phyloP scores from a whole-genome alignment of 176 grass and related monocot species.

The Carex parvula region DNA sequence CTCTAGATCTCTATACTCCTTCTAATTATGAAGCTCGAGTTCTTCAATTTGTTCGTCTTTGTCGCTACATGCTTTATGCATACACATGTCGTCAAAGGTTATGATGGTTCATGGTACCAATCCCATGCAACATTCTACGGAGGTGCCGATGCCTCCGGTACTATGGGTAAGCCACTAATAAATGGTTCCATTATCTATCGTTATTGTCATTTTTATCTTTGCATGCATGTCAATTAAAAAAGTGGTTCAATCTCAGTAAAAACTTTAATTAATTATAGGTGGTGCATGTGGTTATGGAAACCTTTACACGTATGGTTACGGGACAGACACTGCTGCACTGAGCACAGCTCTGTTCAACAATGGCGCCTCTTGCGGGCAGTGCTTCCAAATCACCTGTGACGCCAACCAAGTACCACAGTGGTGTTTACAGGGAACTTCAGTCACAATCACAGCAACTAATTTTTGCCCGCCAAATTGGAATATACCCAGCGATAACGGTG shows the following conservation, averaged over 20 bases:
- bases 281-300: conserved; percentile 51
- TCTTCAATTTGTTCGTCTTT: neutral
- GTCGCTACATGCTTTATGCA: conserved; percentile 7
- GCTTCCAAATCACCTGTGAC: conserved; percentile 40
- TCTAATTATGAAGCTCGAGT: neutral
- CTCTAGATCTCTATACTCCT: neutral
- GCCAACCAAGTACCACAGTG: neutral
- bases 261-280: conserved; percentile 17
- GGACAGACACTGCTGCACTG: conserved; percentile 38
- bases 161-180: conserved; percentile 39
- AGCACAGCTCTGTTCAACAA: conserved; percentile 44
- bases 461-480: conserved; percentile 55
- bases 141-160: conserved; percentile 42
- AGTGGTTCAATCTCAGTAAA: neutral
- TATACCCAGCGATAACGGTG: conserved; percentile 32
- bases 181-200: neutral
- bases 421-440: conserved; percentile 22
- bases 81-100: neutral
- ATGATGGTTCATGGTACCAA: neutral
- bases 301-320: conserved; percentile 55
- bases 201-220: neutral
- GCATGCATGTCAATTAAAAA: neutral
- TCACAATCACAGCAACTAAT: conserved; percentile 55
- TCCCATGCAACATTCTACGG: conserved; percentile 53
- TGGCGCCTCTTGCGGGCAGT: conserved; percentile 56